These are phyloP conservation scores for Amanita jacksonii DNA, from an alignment of 768 basidiomycete species.

Conservation along the genomic window DNA sequence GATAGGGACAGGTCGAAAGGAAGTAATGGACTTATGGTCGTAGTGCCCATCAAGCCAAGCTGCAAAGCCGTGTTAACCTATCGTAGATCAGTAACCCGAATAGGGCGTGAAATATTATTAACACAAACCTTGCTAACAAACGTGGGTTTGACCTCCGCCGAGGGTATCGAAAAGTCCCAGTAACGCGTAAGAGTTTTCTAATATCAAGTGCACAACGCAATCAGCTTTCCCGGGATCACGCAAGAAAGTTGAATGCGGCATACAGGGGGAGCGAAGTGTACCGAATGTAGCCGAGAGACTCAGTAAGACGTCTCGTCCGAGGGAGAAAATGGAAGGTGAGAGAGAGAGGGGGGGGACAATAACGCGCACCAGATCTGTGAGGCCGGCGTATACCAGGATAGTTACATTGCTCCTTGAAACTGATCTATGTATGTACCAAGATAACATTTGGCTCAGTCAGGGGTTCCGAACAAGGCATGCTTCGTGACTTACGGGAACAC, in stretches of 20 bases:
- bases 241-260: conserved; percentile 19
- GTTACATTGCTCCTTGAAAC: conserved; percentile 67
- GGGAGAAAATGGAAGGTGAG: conserved; percentile 23
- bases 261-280: conserved; percentile 83
- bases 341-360: neutral
- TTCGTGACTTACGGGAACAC: conserved; percentile 54
- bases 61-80: conserved; percentile 92
- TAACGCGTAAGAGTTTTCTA: conserved; percentile 90
- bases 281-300: conserved; percentile 82
- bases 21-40: conserved; percentile 76
- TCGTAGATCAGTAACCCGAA: neutral
- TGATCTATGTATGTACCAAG: conserved; percentile 21
- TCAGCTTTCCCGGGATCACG: neutral
- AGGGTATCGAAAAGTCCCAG: conserved; percentile 94
- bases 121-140: conserved; percentile 75
- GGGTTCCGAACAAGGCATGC: neutral
- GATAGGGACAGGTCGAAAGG: conserved; percentile 45
- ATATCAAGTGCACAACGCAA: neutral
- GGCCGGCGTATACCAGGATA: conserved; percentile 75
- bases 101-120: neutral
- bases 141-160: conserved; percentile 91
- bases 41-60: conserved; percentile 81
- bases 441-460: conserved; percentile 8
- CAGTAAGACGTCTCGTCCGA: conserved; percentile 83
- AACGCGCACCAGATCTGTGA: conserved; percentile 81